A percentile compares a stretch with the other conserved stretches of the same genome.
Conservation (phyloP, 768 basidiomycete species). For the Imleria badia region DNA sequence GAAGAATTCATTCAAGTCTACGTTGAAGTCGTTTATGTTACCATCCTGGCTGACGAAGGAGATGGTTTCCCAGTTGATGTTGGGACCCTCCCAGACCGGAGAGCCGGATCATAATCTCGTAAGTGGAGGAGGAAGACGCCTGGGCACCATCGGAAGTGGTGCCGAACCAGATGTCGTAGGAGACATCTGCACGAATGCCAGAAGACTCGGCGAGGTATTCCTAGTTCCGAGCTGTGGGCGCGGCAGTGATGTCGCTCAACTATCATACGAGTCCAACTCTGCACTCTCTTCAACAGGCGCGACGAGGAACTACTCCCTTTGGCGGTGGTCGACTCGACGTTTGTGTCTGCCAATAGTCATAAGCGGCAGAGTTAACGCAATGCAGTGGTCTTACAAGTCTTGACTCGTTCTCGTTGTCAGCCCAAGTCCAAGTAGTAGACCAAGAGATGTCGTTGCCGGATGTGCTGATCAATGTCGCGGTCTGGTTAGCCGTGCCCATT, state of each 20-base stretch:
- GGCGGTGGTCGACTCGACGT: slow-evolving; percentile 44
- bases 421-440: slow-evolving; percentile 55
- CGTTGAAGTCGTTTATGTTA: slow-evolving; percentile 50
- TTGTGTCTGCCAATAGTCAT: slow-evolving; percentile 41
- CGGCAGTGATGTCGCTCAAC: slow-evolving; percentile 42
- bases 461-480: slow-evolving; percentile 43
- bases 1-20: slow-evolving; percentile 56
- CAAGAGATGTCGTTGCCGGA: slow-evolving; percentile 46
- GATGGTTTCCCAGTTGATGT: slow-evolving; percentile 54
- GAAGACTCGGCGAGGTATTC: slow-evolving; percentile 42
- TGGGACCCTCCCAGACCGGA: slow-evolving; percentile 56
- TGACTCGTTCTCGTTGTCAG: slow-evolving; percentile 51
- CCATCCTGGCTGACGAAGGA: slow-evolving; percentile 52
- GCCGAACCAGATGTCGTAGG: slow-evolving; percentile 59
- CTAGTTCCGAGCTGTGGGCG: slow-evolving; percentile 55
- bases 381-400: slow-evolving; percentile 45
- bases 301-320: slow-evolving; percentile 33
- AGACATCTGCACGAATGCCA: slow-evolving; percentile 54
- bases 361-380: background rate
- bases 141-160: slow-evolving; percentile 41
- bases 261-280: slow-evolving; percentile 14
- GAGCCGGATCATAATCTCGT: slow-evolving; percentile 64
- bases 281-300: background rate
- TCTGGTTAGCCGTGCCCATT: slow-evolving; percentile 45
- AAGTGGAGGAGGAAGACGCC: slow-evolving; percentile 48